A percentile compares a stretch with the other conserved stretches of the same genome.
Evolutionary conservation across 495 filamentous ascomycete species (phyloP).

Genomic region (Neurospora terricola): DNA sequence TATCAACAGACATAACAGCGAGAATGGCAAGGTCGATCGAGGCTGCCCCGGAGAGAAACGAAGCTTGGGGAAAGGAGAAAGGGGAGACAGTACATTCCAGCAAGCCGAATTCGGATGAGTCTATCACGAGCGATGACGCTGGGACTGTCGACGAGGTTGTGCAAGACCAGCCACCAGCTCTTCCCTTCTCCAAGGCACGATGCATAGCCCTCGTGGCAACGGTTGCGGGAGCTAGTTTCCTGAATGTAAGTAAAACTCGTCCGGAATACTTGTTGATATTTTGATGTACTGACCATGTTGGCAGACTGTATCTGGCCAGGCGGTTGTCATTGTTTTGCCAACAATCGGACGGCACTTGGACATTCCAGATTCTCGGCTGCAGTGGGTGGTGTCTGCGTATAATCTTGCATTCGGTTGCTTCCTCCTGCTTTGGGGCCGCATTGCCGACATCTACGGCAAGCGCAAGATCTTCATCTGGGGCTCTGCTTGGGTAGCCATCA

Average conservation of each 20-base stretch:
- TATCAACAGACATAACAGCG: neutral
- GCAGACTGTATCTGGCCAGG: conserved; percentile 49
- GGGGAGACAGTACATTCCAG: neutral
- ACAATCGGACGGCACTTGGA: conserved; percentile 42
- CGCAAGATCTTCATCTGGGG: conserved; percentile 57
- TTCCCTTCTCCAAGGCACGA: conserved; percentile 35
- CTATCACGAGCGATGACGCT: neutral
- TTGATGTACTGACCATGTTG: neutral
- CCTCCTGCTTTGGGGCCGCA: conserved; percentile 60
- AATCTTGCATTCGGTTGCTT: conserved; percentile 59
- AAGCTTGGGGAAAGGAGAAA: neutral
- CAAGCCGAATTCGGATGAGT: neutral
- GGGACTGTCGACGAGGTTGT: neutral
- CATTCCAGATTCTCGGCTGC: conserved; percentile 46
- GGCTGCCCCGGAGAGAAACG: neutral
- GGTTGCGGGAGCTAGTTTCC: conserved; percentile 43
- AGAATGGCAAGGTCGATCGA: neutral
- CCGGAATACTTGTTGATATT: neutral
- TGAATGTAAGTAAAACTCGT: conserved; percentile 33
- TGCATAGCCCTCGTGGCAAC: conserved; percentile 39
- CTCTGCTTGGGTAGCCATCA: conserved; percentile 52
- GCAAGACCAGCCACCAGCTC: conserved; percentile 8
- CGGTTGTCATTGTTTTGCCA: conserved; percentile 52
- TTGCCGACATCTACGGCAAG: conserved; percentile 67
- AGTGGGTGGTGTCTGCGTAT: conserved; percentile 57